These are phyloP conservation scores for Veloboletus limbatus DNA, from an alignment of 1,284 basidiomycete species.

Conservation along the genomic window DNA sequence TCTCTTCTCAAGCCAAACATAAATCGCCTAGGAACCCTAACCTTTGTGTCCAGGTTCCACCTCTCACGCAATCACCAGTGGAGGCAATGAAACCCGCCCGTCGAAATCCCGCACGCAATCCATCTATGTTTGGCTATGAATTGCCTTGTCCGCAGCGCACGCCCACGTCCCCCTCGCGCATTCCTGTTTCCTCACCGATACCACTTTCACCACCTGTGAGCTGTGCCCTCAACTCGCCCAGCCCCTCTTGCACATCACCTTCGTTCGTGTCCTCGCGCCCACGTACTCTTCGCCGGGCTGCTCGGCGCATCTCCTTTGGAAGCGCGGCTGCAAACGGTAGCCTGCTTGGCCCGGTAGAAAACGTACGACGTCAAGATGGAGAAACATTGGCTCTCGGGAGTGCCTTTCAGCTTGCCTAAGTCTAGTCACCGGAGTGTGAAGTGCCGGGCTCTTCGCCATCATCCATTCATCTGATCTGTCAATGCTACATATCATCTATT, in stretches of 20 bases:
- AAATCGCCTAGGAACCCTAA: slow-evolving; percentile 15
- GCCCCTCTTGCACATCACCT: slow-evolving; percentile 4
- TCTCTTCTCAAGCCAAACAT: slow-evolving; percentile 23
- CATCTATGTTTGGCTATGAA: slow-evolving; percentile 35
- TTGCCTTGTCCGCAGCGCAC: slow-evolving; percentile 33
- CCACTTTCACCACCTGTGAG: slow-evolving; percentile 25
- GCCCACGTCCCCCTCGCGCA: slow-evolving; percentile 32
- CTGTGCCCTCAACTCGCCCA: neutral
- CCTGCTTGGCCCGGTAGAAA: slow-evolving; percentile 8
- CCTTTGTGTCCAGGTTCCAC: slow-evolving; percentile 17
- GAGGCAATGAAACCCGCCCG: slow-evolving; percentile 29
- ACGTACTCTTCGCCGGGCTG: slow-evolving; percentile 34
- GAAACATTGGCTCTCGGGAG: slow-evolving; percentile 25
- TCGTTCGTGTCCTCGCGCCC: slow-evolving; percentile 18
- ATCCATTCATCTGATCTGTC: slow-evolving; percentile 1
- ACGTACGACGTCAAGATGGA: slow-evolving; percentile 11
- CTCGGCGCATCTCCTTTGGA: slow-evolving; percentile 36
- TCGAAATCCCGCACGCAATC: slow-evolving; percentile 32
- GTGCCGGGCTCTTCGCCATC: slow-evolving; percentile 4
- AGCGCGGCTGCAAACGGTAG: slow-evolving; percentile 10
- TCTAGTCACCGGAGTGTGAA: slow-evolving; percentile 1
- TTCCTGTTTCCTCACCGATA: slow-evolving; percentile 32
- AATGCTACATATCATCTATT: slow-evolving; percentile 11
- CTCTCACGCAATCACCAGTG: slow-evolving; percentile 12
- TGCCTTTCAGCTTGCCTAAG: slow-evolving; percentile 32